phyloP scores from a whole-genome alignment of 108 stramenopile species.

The Cyclostephanos invisitatus region DNA sequence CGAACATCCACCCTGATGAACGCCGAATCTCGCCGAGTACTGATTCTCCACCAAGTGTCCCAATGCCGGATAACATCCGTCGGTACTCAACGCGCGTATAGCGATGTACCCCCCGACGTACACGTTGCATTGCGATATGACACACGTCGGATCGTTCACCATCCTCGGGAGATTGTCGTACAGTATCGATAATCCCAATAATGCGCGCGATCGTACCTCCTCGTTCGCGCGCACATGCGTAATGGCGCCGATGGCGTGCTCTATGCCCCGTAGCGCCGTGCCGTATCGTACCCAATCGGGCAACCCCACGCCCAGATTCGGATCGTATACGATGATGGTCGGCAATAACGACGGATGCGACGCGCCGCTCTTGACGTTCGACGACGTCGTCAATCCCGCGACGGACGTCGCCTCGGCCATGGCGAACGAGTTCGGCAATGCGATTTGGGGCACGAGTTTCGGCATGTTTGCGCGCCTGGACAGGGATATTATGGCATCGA shows the following conservation, averaged over 20 bases:
- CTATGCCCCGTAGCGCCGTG: conserved; percentile 29
- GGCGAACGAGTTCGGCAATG: conserved; percentile 39
- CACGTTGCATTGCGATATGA: conserved; percentile 4
- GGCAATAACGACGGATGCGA: conserved; percentile 27
- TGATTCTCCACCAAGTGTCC: conserved; percentile 46
- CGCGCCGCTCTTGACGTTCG: conserved; percentile 33
- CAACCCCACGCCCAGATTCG: conserved; percentile 19
- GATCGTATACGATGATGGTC: conserved; percentile 30
- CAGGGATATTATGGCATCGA: conserved; percentile 16
- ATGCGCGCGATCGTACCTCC: conserved; percentile 18
- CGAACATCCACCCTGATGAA: conserved; percentile 43
- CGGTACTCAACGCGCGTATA: conserved; percentile 23
- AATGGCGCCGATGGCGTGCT: conserved; percentile 38
- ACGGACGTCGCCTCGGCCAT: conserved; percentile 47
- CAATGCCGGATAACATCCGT: conserved; percentile 38
- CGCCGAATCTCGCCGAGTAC: conserved; percentile 37
- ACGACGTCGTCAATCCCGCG: conserved; percentile 28
- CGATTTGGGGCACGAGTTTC: conserved; percentile 36
- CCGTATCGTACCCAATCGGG: conserved; percentile 45
- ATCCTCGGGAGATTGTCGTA: conserved; percentile 10
- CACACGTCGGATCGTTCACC: conserved; percentile 13
- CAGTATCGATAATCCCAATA: conserved; percentile 13
- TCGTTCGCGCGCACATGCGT: conserved; percentile 36
- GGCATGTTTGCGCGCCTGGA: conserved; percentile 29
- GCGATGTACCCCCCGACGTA: conserved; percentile 38